Percentiles rank a stretch among this genome's conserved stretches.
Evolutionary conservation across 75 land plant species (phyloP).

Genomic region (Picea sitchensis): DNA sequence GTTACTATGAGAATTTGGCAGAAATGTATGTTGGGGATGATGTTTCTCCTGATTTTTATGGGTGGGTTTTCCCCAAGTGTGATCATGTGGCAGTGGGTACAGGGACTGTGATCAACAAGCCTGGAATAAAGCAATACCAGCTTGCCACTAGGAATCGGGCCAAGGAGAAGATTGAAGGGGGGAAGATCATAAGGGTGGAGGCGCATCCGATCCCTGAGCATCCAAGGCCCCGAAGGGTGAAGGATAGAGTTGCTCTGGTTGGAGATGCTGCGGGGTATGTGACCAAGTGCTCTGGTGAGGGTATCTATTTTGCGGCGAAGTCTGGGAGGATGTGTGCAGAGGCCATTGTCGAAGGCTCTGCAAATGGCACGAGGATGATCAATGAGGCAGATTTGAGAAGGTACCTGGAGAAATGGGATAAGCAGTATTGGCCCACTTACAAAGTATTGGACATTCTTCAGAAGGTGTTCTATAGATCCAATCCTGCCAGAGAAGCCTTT

Average conservation of each 20-base stretch:
- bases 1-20: slow-evolving; percentile 87
- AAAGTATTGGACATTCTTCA: slow-evolving; percentile 91
- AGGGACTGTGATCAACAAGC: slow-evolving; percentile 87
- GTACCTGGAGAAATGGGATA: slow-evolving; percentile 87
- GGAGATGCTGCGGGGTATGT: slow-evolving; percentile 99
- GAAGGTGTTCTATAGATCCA: slow-evolving; percentile 95
- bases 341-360: slow-evolving; percentile 86
- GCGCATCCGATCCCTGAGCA: slow-evolving; percentile 99
- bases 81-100: slow-evolving; percentile 99
- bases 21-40: slow-evolving; percentile 99
- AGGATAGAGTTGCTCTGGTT: slow-evolving; percentile 75
- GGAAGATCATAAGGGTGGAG: slow-evolving; percentile 79
- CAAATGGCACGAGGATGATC: slow-evolving; percentile 63
- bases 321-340: slow-evolving; percentile 95
- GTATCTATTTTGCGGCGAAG: slow-evolving; percentile 96
- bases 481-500: slow-evolving; percentile 94
- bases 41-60: slow-evolving; percentile 98
- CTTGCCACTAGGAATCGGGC: slow-evolving; percentile 58
- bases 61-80: slow-evolving; percentile 99
- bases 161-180: slow-evolving; percentile 76
- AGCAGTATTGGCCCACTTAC: slow-evolving; percentile 92
- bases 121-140: slow-evolving; percentile 87
- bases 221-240: slow-evolving; percentile 73
- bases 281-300: slow-evolving; percentile 93
- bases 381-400: slow-evolving; percentile 62